These are phyloP conservation scores for Yarrowia yakushimensis DNA, from an alignment of 805 yeast genomes.

Conservation along the genomic window DNA sequence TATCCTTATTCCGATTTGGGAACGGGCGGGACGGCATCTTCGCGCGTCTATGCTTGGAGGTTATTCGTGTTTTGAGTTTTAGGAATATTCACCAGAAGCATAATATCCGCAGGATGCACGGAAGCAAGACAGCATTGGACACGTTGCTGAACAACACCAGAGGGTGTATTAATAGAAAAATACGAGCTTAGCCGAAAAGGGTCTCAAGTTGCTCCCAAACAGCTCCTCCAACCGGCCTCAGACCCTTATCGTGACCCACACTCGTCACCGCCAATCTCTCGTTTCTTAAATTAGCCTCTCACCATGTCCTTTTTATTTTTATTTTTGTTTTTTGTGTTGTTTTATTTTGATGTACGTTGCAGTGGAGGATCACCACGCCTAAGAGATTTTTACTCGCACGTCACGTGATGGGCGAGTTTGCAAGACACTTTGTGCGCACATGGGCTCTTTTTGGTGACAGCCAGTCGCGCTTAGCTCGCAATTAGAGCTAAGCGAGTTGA, in stretches of 20 bases:
- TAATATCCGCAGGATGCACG: not conserved
- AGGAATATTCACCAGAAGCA: not conserved
- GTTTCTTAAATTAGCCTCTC: not conserved
- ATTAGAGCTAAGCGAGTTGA: not conserved
- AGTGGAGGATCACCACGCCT: not conserved
- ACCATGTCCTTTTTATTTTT: not conserved
- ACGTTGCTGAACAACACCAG: not conserved
- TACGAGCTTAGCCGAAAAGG: not conserved
- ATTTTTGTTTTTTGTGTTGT: too few relatives aligned
- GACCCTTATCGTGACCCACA: not conserved
- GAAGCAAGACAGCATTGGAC: not conserved
- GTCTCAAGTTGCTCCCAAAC: not conserved
- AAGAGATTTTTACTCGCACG: not conserved
- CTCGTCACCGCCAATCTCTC: not conserved
- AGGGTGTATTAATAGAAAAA: not conserved
- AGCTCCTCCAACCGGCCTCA: not conserved
- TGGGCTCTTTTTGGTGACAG: not conserved
- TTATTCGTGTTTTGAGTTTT: not conserved
- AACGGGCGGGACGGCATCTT: not conserved
- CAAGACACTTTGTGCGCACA: not conserved
- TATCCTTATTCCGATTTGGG: constrained; percentile 1
- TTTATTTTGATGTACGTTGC: not conserved
- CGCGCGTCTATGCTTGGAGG: not conserved
- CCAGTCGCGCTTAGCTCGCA: not conserved
- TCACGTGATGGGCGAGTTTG: not conserved